These are phyloP conservation scores for Sugiyamaella chiloensis DNA, from an alignment of 805 yeast genomes.

Conservation along the genomic window DNA sequence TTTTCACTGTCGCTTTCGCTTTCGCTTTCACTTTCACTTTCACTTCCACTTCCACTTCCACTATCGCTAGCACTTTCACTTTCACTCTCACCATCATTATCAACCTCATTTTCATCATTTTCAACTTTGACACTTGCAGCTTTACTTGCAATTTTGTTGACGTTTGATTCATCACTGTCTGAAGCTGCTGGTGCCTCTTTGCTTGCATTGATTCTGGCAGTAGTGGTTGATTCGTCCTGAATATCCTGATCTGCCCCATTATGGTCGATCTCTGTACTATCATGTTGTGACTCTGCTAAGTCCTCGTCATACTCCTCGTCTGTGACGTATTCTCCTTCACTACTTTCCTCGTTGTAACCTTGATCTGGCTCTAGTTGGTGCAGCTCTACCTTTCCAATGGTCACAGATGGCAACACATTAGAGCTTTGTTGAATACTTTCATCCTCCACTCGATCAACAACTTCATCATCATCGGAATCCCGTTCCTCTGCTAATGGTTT, in stretches of 20 bases:
- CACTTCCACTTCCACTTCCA: background rate
- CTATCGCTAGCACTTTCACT: background rate
- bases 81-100: slow-evolving; percentile 5
- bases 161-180: background rate
- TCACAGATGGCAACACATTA: too few species aligned
- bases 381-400: background rate
- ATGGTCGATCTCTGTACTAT: background rate
- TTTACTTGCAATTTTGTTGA: background rate
- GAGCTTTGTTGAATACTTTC: background rate
- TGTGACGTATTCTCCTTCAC: slow-evolving; percentile 26
- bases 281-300: slow-evolving; percentile 25
- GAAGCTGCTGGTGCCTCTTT: background rate
- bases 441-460: slow-evolving; percentile 20
- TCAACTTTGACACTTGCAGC: background rate
- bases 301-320: slow-evolving; percentile 32
- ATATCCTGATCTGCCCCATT: background rate
- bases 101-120: background rate
- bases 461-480: slow-evolving; percentile 26
- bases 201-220: background rate
- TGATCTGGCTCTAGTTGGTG: background rate
- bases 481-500: slow-evolving; percentile 20
- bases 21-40: background rate
- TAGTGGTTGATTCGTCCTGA: background rate
- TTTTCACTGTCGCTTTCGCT: background rate
- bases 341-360: background rate